A percentile compares a stretch with the other conserved stretches of the same genome.
Evolutionary conservation across 1,284 basidiomycete genomes (phyloP).

Genomic region (Heimioporus retisporus): DNA sequence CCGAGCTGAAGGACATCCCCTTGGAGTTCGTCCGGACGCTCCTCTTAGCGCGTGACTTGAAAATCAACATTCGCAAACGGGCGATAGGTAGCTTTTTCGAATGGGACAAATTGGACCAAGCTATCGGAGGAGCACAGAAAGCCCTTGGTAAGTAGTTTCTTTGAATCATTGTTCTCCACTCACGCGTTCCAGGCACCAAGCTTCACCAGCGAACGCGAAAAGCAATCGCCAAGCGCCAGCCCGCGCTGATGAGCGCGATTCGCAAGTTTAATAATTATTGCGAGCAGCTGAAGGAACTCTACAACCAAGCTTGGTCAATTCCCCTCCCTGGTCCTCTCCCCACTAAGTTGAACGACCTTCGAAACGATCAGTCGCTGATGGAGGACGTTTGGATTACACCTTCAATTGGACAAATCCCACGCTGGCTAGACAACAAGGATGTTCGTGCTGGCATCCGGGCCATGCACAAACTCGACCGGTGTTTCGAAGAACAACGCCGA

Average conservation of each 20-base stretch:
- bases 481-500: neutral
- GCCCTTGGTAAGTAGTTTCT: neutral
- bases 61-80: slow-evolving; percentile 49
- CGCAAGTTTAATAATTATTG: slow-evolving; percentile 16
- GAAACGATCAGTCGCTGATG: no score
- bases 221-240: slow-evolving; percentile 13
- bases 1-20: slow-evolving; percentile 40
- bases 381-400: neutral
- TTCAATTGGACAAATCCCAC: neutral
- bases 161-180: no score
- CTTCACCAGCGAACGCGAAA: slow-evolving; percentile 17
- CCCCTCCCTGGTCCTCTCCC: no score
- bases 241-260: slow-evolving; percentile 16
- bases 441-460: neutral
- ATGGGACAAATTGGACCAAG: neutral
- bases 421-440: neutral
- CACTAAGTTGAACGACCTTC: no score
- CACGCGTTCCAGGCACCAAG: slow-evolving; percentile 14
- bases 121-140: neutral
- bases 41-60: slow-evolving; percentile 48
- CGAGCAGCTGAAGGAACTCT: no score
- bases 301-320: no score
- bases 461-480: neutral
- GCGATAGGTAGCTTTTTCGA: slow-evolving; percentile 31
- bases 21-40: slow-evolving; percentile 47